A percentile compares a stretch with the other conserved stretches of the same genome.
These are phyloP conservation scores for Rhizopogon roseolus DNA, from an alignment of 768 basidiomycete genomes.

Conservation along the genomic window DNA sequence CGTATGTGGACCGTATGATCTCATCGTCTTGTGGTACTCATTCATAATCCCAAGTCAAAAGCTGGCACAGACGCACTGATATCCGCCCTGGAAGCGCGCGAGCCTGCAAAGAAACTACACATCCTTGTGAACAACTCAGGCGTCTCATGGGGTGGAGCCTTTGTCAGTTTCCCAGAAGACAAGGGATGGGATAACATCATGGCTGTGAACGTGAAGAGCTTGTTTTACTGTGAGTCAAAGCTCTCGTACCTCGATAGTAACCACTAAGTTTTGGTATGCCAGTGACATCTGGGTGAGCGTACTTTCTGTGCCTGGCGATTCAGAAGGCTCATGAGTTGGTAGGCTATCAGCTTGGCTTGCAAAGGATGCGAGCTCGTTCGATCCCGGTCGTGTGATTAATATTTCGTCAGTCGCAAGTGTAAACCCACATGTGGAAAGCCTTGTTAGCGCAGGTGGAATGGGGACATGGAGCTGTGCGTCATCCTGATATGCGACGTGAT, in stretches of 20 bases:
- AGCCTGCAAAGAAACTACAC: conserved; percentile 57
- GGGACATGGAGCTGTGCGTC: conserved; percentile 80
- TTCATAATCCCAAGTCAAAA: conserved; percentile 45
- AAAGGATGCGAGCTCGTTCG: conserved; percentile 56
- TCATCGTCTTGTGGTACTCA: background rate
- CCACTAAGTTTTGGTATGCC: background rate
- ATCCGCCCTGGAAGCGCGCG: conserved; percentile 60
- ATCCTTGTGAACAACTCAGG: conserved; percentile 85
- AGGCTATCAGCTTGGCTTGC: conserved; percentile 45
- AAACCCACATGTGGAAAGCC: conserved; percentile 42
- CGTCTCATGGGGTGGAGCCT: conserved; percentile 72
- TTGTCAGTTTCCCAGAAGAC: conserved; percentile 67
- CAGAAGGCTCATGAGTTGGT: background rate
- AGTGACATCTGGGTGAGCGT: conserved; percentile 42
- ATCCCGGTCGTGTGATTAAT: conserved; percentile 79
- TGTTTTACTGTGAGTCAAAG: conserved; percentile 65
- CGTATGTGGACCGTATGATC: conserved; percentile 36
- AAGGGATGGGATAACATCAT: conserved; percentile 86
- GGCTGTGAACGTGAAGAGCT: conserved; percentile 79
- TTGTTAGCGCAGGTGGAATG: conserved; percentile 46
- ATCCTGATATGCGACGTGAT: background rate
- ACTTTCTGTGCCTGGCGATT: background rate
- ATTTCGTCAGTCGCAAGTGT: conserved; percentile 70
- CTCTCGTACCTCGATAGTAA: background rate
- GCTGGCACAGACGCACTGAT: conserved; percentile 76